phyloP scores from a whole-genome alignment of 2,329 filamentous ascomycete species.

The Chrysoporthe cubensis region DNA sequence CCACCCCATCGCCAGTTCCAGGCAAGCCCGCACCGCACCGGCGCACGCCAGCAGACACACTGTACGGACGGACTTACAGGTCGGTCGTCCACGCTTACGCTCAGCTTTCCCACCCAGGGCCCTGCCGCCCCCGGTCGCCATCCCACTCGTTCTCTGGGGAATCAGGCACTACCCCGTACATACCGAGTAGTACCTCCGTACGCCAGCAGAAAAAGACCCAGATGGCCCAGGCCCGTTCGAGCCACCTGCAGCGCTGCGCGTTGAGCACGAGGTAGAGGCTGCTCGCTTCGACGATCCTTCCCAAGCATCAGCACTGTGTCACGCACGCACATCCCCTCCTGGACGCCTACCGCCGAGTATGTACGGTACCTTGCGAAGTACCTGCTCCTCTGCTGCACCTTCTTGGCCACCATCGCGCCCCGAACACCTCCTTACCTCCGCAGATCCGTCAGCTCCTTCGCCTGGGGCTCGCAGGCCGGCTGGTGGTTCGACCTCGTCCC shows the following conservation, averaged over 20 bases:
- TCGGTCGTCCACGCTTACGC: neutral
- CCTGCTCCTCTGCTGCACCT: constrained; percentile 10
- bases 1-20: too few species aligned
- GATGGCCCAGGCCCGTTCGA: constrained; percentile 9
- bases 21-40: too few species aligned
- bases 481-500: neutral
- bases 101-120: neutral
- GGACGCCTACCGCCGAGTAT: neutral
- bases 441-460: constrained; percentile 19
- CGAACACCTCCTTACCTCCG: constrained; percentile 21
- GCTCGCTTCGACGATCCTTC: constrained; percentile 6
- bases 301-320: constrained; percentile 9
- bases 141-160: constrained; percentile 18
- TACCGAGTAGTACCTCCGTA: neutral
- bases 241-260: constrained; percentile 4
- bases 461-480: neutral
- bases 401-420: neutral
- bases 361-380: constrained; percentile 6
- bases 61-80: neutral
- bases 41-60: too few species aligned
- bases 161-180: constrained; percentile 29
- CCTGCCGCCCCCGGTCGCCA: constrained; percentile 4
- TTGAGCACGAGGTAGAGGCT: neutral
- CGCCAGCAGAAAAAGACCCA: neutral
- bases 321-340: constrained; percentile 6